Conservation (phyloP, 495 filamentous ascomycete genomes). For the Penicillium alfredii region DNA sequence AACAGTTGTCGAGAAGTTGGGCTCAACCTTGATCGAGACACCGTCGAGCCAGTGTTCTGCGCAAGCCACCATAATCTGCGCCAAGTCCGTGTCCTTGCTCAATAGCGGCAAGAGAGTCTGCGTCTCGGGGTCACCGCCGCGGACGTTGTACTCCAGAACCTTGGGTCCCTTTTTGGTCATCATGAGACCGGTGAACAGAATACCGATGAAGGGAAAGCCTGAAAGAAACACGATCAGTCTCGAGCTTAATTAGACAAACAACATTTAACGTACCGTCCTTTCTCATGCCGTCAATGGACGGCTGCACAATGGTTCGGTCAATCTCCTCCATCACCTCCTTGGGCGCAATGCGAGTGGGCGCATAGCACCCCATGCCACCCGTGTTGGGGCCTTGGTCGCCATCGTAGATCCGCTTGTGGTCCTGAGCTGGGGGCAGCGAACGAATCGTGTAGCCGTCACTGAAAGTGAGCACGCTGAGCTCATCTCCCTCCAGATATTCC, state of each 20-base stretch:
- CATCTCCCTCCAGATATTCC: constrained; percentile 87
- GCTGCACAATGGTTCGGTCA: constrained; percentile 76
- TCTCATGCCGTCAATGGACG: constrained; percentile 84
- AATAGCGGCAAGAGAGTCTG: constrained; percentile 86
- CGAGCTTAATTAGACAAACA: background rate
- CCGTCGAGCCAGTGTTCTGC: constrained; percentile 66
- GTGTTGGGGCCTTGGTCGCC: constrained; percentile 91
- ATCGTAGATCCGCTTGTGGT: constrained; percentile 92
- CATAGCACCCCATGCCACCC: constrained; percentile 97
- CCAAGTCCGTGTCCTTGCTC: constrained; percentile 74
- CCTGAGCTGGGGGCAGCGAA: constrained; percentile 86
- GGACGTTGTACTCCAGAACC: constrained; percentile 93
- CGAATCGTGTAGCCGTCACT: constrained; percentile 81
- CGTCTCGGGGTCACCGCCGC: constrained; percentile 94
- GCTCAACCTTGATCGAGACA: constrained; percentile 59
- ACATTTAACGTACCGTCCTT: constrained; percentile 49
- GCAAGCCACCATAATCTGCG: constrained; percentile 85
- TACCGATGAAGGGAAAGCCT: constrained; percentile 71
- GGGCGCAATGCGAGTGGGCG: constrained; percentile 77
- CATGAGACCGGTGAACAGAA: constrained; percentile 95
- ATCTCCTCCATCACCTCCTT: constrained; percentile 68
- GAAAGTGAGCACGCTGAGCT: constrained; percentile 87
- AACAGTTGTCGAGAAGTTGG: constrained; percentile 76
- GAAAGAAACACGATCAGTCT: constrained; percentile 2
- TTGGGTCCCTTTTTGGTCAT: constrained; percentile 83